Conservation (phyloP, 208 protist genomes). For the Leishmania lainsoni region DNA sequence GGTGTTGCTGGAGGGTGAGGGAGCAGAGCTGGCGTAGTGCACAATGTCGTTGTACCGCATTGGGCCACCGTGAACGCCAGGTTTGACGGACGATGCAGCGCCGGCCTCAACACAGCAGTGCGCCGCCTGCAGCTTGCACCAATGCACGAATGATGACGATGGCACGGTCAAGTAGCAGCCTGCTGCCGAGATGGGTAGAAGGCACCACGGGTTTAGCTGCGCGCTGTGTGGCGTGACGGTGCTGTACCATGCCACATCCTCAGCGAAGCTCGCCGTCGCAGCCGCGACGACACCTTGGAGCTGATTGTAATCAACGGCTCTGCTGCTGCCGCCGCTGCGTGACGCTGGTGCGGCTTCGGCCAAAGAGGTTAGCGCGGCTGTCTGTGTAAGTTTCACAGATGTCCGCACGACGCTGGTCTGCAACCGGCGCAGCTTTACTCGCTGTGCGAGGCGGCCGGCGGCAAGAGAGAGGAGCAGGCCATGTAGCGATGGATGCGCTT, state of each 20-base stretch:
- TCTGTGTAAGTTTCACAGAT: constrained; percentile 17
- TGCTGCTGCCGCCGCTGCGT: background rate
- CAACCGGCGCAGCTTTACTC: constrained; percentile 18
- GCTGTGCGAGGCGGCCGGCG: constrained; percentile 24
- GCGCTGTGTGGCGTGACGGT: constrained; percentile 6
- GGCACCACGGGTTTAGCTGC: constrained; percentile 37
- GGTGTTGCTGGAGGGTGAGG: background rate
- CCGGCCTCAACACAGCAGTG: constrained; percentile 17
- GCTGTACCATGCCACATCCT: constrained; percentile 29
- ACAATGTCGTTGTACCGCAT: constrained; percentile 40
- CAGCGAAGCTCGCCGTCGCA: constrained; percentile 22
- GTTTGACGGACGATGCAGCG: background rate
- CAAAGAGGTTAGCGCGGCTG: background rate
- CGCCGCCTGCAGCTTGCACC: constrained; percentile 29
- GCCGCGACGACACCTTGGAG: constrained; percentile 25
- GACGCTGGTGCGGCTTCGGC: background rate
- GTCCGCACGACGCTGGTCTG: constrained; percentile 16
- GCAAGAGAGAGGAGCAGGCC: constrained; percentile 39
- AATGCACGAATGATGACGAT: constrained; percentile 36
- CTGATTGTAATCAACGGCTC: background rate
- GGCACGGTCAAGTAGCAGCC: constrained; percentile 75
- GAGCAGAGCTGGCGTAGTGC: constrained; percentile 21
- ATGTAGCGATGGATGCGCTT: constrained; percentile 22
- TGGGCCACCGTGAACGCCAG: constrained; percentile 10
- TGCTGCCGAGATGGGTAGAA: constrained; percentile 46